These are phyloP conservation scores for Vararia minispora DNA, from an alignment of 768 basidiomycete species.

Conservation along the genomic window DNA sequence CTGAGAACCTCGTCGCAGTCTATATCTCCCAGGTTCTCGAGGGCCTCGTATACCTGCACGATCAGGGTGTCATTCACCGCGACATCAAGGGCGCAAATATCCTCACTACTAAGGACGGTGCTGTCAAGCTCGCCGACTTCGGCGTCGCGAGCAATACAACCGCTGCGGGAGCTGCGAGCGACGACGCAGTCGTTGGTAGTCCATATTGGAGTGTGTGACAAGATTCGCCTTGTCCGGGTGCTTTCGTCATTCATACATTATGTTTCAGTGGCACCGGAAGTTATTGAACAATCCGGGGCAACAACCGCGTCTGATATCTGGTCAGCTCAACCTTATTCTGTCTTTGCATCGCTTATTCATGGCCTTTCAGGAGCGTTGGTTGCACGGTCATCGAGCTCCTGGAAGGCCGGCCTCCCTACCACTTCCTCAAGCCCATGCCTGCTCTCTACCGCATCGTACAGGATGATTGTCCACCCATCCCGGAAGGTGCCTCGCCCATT, in stretches of 20 bases:
- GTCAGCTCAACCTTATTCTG: constrained; percentile 25
- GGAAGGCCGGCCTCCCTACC: constrained; percentile 89
- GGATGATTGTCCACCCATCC: constrained; percentile 94
- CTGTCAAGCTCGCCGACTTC: constrained; percentile 98
- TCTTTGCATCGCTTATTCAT: constrained; percentile 1
- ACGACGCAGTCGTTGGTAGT: constrained; percentile 92
- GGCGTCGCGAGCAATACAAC: constrained; percentile 78
- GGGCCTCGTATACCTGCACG: constrained; percentile 93
- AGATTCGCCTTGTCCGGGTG: not conserved
- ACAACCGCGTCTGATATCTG: constrained; percentile 97
- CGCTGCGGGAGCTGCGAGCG: constrained; percentile 60
- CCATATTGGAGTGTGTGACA: constrained; percentile 88
- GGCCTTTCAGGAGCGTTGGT: constrained; percentile 59
- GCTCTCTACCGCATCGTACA: constrained; percentile 98
- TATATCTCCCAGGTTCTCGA: constrained; percentile 96
- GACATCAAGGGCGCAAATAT: constrained; percentile 99
- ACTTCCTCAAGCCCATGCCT: constrained; percentile 95
- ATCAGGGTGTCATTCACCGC: constrained; percentile 98
- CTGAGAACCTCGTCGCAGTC: constrained; percentile 90
- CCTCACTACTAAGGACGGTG: constrained; percentile 96
- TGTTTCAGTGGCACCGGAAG: constrained; percentile 86
- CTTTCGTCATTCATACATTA: constrained; percentile 2
- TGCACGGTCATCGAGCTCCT: constrained; percentile 96
- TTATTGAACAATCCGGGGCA: constrained; percentile 96
- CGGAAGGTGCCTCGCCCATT: constrained; percentile 88